Evolutionary conservation across 2,329 filamentous ascomycete species (phyloP), one percentile per base, ranked within the genome.

Genomic region (Penicillium sp.): DNA sequence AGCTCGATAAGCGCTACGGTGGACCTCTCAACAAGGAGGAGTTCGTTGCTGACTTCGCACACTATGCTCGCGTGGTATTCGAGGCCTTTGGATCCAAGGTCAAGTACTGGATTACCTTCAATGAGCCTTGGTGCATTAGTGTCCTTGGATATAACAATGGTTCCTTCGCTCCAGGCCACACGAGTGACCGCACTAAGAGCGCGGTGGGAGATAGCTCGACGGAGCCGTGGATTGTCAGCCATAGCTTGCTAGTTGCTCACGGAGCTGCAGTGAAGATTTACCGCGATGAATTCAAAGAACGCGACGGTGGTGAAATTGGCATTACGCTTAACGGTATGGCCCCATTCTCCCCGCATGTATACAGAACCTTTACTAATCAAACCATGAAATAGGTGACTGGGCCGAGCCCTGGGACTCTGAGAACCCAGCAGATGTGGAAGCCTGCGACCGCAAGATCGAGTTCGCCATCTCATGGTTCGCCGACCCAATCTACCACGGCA

Each of bases 21-120:
- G 91, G 91, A 21, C 82, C 92, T 55, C 78, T 94, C 65, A 91
- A 92, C 81, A 88, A 89, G 72, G 81, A 86, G 43, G 91, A 96
- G 77, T 95, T 94, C 74, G 86, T 89, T 3, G 83, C 87, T 58
- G 91, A 96, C 77, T 96, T 86, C 71, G 87, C 89, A 66, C 79
- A 88, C 76, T 96, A 93, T 71, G 89, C 91, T 10, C 86, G 88
- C 61, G 80, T 91, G 47, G 81, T 91, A 68, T 95, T 92, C 78
- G 82, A 88, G 71, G 84, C 86, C 1, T 81, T 95, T 56, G 83
- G 83, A 49, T 84, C 86, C 54, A 88, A 87, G 74, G 90, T 92
- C 69, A 91, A 91, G 80, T 83, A 90, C 77, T 96, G 91, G 91
- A 90, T 93, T 74, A 94, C 90, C 27, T 91, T 93, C 78, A 94